Conservation (phyloP, 176 grass and related monocot species). For the maize (Zea mays) region Zm-B73-REFERENCE-NAM-5.0 NC_050103.1:170909501-170910000, state of each 20-base stretch:
- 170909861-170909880: background rate
- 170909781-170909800: conserved; percentile 42
- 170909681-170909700: background rate
- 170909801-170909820: background rate
- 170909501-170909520: no score
- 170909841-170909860: conserved; percentile 5
- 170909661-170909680: background rate
- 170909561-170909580: no score
- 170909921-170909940: no score
- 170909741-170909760: background rate
- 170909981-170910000: background rate
- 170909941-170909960: background rate
- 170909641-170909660: no score
- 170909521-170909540: no score
- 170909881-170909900: no score
- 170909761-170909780: conserved; percentile 8
- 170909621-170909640: no score
- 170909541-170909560: no score
- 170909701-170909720: background rate
- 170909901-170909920: no score
- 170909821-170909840: conserved; percentile 41
- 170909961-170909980: background rate
- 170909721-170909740: conserved; percentile 15
- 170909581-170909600: background rate
- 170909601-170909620: background rate